Base-by-base conservation (phyloP, 495 filamentous ascomycete genomes). In the Aspergillus asperescens region DNA sequence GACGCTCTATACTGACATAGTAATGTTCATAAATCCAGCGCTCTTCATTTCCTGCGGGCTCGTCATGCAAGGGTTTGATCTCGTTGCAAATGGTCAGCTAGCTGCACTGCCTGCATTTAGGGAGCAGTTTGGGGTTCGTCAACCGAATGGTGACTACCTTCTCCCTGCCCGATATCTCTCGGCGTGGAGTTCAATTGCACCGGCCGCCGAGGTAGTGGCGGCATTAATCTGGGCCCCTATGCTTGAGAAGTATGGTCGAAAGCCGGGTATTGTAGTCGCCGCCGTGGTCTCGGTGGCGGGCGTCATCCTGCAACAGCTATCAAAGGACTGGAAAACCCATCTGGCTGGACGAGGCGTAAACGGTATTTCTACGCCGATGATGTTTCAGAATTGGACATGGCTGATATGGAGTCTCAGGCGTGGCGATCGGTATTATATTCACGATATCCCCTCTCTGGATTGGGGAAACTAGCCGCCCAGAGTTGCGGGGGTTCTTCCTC, bases 401-500 rank as follows among this genome's bases (percentile, higher is more conserved):
- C 28, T 22, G n/a, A 29, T 18, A 1, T 6, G 15, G 10, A 2
- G 2, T 4, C 7, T 16, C 10, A 54, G 51, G 51, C 1, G 48
- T 48, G 40, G 51, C 51, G 0, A 54, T 54, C 38, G 51, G 51
- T 2, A 48, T 54, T 1, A 54, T 54, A 42, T 54, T 54, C 31
- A 62, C 60, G 12, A 62, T 62, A 24, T 62, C 60, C 8, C 60
- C 60, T 13, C 48, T 62, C 5, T 62, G 60, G 60, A 62, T 60
- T 53, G 60, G 60, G 13, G 60, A 62, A 48, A 62, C 60, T 4
- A 60, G 60, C 47, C 57, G 60, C 5, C 60, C 60, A 7, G 60
- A 62, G 28, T 54, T 62, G 5, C 40, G 60, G 19, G 60, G 60
- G 1, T 62, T 62, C 48, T 62, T 60, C 29, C 54, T 62, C 7